Base-by-base conservation (phyloP, 169 alveolate species). In the Toxoplasma gondii region DNA sequence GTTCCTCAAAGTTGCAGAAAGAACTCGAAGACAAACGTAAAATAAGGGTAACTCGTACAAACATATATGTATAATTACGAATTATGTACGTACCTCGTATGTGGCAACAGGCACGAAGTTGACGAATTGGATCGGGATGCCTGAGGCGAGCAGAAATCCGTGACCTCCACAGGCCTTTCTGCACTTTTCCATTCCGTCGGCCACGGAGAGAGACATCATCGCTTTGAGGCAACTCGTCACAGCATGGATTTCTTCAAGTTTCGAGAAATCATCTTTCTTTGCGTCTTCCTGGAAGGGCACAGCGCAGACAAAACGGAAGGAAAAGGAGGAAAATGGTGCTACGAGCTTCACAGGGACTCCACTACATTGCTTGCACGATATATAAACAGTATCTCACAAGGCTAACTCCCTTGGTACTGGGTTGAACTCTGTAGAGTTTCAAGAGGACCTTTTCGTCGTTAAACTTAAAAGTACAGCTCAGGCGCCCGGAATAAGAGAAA, bases 131-230 rank as follows among this genome's bases (percentile, higher is more conserved):
- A 93, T 44, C 9, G 95, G 54, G 16, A 93, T 64, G 44, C 95
- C 95, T 12, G 95, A 43, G 5, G 95, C 93, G 36, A 36, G 90
- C 39, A 88, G 58, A 78, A 41, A 93, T 27, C 95, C 95, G n/a
- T 93, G 95, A 58, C 95, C 95, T 19, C 95, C 95, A 41, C 93
- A 88, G 41, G 92, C 91, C 64, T 54, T 93, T 16, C 95, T 67
- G 95, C 95, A 93, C 53, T 29, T 44, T 34, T 93, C 95, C 36
- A 93, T 88, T 36, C 95, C 95, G 9, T 93, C 95, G 1, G 92
- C 93, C 0, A 67, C 93, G 17, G 78, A 36, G 19, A 93, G 70
- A 34, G 95, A n/a, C 83, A 88, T 93, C 53, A 39, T 41, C 54
- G 95, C 95, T 81, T 93, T 93, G 29, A 93, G 41, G 39, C 88